Percentiles rank a stretch among this genome's conserved stretches.
Conservation (phyloP, 768 basidiomycete species). For the Antrodiella citrinella region DNA sequence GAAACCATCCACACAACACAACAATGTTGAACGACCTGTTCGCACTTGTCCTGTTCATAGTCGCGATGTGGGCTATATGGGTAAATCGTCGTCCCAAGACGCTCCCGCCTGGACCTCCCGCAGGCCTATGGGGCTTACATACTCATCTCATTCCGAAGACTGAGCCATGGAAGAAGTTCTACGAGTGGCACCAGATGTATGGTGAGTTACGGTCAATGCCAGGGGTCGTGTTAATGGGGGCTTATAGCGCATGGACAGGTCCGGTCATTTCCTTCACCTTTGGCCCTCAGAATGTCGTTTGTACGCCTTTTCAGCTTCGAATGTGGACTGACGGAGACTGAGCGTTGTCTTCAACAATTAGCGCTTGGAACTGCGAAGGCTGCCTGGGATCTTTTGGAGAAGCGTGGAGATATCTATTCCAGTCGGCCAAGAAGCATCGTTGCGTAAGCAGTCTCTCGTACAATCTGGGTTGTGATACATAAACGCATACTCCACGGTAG, state of each 20-base stretch:
- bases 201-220: too few species aligned
- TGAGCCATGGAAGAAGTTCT: background rate
- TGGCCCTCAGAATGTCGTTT: background rate
- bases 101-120: background rate
- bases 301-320: background rate
- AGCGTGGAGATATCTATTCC: constrained; percentile 19
- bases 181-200: background rate
- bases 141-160: background rate
- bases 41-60: background rate
- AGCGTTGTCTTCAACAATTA: background rate
- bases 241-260: too few species aligned
- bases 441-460: background rate
- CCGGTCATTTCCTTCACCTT: background rate
- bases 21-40: background rate
- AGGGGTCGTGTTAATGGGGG: too few species aligned
- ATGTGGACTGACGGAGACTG: background rate
- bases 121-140: background rate
- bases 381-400: constrained; percentile 19
- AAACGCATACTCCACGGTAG: too few species aligned
- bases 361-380: constrained; percentile 6
- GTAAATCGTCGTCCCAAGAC: background rate
- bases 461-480: background rate
- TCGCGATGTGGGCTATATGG: background rate
- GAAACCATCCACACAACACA: too few species aligned
- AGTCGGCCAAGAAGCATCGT: constrained; percentile 12